phyloP scores from a whole-genome alignment of 768 basidiomycete genomes.

The Kwoniella europaea region DNA sequence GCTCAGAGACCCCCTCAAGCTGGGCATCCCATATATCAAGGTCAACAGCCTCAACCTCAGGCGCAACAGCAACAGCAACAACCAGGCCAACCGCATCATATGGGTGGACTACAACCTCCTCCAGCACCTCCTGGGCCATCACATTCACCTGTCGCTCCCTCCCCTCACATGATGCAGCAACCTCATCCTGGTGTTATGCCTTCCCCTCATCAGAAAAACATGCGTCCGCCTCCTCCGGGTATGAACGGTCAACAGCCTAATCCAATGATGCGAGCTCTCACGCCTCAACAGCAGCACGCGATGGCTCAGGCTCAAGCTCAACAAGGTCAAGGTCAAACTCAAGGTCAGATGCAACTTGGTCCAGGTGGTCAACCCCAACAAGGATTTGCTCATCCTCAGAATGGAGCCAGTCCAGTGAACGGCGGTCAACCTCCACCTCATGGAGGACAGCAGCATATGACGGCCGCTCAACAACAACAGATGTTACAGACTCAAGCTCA shows the following conservation, averaged over 20 bases:
- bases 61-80: constrained; percentile 5
- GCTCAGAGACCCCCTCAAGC: constrained; percentile 31
- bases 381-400: constrained; percentile 16
- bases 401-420: constrained; percentile 24
- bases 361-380: not conserved
- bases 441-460: constrained; percentile 15
- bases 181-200: constrained; percentile 42
- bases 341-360: constrained; percentile 1
- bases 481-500: constrained; percentile 37
- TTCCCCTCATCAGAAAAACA: constrained; percentile 46
- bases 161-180: constrained; percentile 49
- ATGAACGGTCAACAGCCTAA: constrained; percentile 35
- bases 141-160: constrained; percentile 43
- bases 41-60: constrained; percentile 17
- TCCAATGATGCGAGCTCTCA: constrained; percentile 43
- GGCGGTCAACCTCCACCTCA: constrained; percentile 23
- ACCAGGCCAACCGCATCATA: constrained; percentile 20
- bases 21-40: constrained; percentile 44
- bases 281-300: constrained; percentile 37
- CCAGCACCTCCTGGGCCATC: constrained; percentile 45
- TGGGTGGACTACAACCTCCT: constrained; percentile 32
- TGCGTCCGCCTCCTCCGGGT: constrained; percentile 36
- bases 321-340: constrained; percentile 18
- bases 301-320: constrained; percentile 25
- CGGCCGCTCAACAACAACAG: constrained; percentile 26